A percentile compares a stretch with the other conserved stretches of the same genome.
phyloP scores from a whole-genome alignment of 2,329 filamentous ascomycete genomes.

The Corniculantispora saksenae region DNA sequence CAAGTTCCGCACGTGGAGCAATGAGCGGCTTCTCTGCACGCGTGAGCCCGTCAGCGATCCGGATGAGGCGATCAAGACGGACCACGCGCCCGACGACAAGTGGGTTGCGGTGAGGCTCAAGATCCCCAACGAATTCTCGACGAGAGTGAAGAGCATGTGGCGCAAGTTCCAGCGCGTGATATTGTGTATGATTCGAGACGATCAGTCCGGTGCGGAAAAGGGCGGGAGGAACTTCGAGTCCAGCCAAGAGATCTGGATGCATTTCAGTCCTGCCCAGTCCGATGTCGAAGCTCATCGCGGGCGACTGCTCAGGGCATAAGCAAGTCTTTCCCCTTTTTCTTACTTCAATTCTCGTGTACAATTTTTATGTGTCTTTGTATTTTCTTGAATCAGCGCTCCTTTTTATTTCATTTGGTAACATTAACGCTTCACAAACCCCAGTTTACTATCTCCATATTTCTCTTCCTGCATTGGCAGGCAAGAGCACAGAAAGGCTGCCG shows the following conservation, averaged over 20 bases:
- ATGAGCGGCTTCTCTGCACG: constrained; percentile 51
- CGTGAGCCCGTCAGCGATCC: constrained; percentile 38
- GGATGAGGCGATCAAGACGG: constrained; percentile 48
- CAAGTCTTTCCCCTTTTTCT: not conserved
- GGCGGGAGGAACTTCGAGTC: not conserved
- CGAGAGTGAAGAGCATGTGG: constrained; percentile 47
- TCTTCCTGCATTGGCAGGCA: too few species aligned
- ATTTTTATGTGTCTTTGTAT: not conserved
- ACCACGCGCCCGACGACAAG: constrained; percentile 57
- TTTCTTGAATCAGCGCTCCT: too few species aligned
- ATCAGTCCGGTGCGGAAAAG: not conserved
- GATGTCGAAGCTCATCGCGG: constrained; percentile 26
- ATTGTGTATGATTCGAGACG: constrained; percentile 11
- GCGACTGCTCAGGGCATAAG: constrained; percentile 4
- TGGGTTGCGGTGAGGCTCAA: constrained; percentile 59
- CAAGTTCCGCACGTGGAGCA: constrained; percentile 52
- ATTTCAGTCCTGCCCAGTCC: constrained; percentile 30
- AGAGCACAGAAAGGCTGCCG: too few species aligned
- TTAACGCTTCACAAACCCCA: too few species aligned
- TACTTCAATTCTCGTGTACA: too few species aligned
- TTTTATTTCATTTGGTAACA: too few species aligned
- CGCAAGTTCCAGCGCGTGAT: constrained; percentile 36
- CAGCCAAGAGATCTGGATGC: constrained; percentile 38
- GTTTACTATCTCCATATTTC: too few species aligned
- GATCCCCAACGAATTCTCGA: constrained; percentile 59